Conservation (phyloP, 495 filamentous ascomycete species). For the Aspergillus hancockii region DNA sequence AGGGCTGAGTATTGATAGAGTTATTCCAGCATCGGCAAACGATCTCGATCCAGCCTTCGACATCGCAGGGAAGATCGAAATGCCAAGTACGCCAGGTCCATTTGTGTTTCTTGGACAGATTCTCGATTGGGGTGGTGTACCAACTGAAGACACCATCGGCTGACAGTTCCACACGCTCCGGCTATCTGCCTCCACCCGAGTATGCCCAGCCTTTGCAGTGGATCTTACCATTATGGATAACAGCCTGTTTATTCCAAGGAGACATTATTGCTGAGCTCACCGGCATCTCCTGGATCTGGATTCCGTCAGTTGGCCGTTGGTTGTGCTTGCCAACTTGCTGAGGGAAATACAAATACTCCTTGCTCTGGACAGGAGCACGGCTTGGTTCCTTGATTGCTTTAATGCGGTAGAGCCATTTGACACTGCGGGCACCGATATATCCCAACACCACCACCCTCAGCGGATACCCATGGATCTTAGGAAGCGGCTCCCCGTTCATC, state of each 20-base stretch:
- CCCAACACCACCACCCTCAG: constrained; percentile 62
- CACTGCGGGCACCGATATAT: constrained; percentile 52
- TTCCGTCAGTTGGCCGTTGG: constrained; percentile 35
- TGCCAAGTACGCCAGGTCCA: constrained; percentile 45
- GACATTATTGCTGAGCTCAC: constrained; percentile 50
- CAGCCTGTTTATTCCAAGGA: constrained; percentile 30
- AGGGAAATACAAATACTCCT: constrained; percentile 51
- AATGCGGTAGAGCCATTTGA: constrained; percentile 47
- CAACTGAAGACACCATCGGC: constrained; percentile 43
- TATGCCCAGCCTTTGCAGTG: constrained; percentile 47
- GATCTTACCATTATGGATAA: constrained; percentile 38
- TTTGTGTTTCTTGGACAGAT: constrained; percentile 37
- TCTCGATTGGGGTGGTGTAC: constrained; percentile 34
- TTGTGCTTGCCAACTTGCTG: constrained; percentile 37
- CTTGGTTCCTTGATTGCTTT: constrained; percentile 44
- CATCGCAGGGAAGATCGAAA: constrained; percentile 39
- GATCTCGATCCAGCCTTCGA: constrained; percentile 47
- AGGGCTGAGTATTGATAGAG: constrained; percentile 42
- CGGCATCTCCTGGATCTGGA: constrained; percentile 52
- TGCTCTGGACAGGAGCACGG: constrained; percentile 40
- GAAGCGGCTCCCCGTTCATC: constrained; percentile 68
- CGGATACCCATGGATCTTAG: constrained; percentile 65
- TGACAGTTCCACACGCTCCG: constrained; percentile 46
- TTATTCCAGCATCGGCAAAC: constrained; percentile 47
- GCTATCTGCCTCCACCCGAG: constrained; percentile 46